Conservation (phyloP, 176 grass and related monocot genomes). For the Dactylis glomerata region DNA sequence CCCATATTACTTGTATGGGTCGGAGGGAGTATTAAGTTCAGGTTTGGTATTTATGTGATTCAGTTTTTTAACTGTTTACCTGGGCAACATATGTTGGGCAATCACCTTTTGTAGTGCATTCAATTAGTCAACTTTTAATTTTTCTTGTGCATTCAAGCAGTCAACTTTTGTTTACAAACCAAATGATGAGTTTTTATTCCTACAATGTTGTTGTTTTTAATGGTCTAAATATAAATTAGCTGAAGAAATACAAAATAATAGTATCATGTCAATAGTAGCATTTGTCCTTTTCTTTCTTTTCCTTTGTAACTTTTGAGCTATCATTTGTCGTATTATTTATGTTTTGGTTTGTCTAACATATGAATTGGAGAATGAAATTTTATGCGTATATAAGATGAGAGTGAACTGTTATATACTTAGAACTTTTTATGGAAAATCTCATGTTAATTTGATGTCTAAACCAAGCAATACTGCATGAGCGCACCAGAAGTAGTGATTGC, state of each 20-base stretch:
- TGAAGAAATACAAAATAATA: not conserved
- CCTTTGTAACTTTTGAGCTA: not conserved
- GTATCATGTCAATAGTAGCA: not conserved
- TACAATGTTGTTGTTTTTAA: not conserved
- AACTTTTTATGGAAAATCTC: not conserved
- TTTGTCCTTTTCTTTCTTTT: not conserved
- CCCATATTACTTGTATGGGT: no score
- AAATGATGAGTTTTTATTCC: not conserved
- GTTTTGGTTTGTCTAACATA: not conserved
- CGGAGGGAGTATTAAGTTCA: no score
- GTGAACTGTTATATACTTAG: not conserved
- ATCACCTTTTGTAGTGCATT: not conserved
- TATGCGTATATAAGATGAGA: not conserved
- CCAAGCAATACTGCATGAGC: not conserved
- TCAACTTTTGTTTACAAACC: not conserved
- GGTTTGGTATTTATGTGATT: not conserved
- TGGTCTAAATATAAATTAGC: not conserved
- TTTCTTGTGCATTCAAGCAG: not conserved
- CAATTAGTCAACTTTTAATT: not conserved
- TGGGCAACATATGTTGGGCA: not conserved
- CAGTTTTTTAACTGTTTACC: not conserved
- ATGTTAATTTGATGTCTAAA: not conserved
- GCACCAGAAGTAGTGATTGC: not conserved
- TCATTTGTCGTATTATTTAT: not conserved
- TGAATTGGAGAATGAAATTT: not conserved